phyloP scores from a whole-genome alignment of 2,329 filamentous ascomycete species.

The Ophiocordyceps camponoti-rufipedis region DNA sequence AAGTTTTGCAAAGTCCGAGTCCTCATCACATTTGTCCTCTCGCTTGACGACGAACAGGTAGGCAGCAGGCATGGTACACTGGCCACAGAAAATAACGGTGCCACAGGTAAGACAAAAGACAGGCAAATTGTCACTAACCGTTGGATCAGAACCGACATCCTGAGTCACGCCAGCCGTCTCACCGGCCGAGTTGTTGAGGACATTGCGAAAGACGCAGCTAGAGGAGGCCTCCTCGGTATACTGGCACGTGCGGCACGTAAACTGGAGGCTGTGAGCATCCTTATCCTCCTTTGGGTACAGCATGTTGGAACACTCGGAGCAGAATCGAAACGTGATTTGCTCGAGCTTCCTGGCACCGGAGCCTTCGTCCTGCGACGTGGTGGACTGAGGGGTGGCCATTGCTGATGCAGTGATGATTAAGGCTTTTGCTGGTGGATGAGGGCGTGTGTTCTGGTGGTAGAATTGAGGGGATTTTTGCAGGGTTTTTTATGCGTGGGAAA shows the following conservation, averaged over 20 bases:
- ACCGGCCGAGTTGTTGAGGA: constrained; percentile 76
- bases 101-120: constrained; percentile 29
- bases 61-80: constrained; percentile 14
- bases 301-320: constrained; percentile 97
- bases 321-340: constrained; percentile 94
- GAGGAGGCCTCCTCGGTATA: constrained; percentile 76
- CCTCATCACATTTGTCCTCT: constrained; percentile 5
- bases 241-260: constrained; percentile 88
- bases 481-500: background rate
- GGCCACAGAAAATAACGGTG: constrained; percentile 21
- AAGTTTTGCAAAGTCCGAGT: constrained; percentile 13
- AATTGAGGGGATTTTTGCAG: background rate
- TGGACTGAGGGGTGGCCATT: constrained; percentile 42
- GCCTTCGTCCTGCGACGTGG: constrained; percentile 21
- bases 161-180: constrained; percentile 95
- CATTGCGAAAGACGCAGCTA: constrained; percentile 88
- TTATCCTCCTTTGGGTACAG: constrained; percentile 93
- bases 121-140: constrained; percentile 55
- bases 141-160: constrained; percentile 93
- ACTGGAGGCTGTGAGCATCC: constrained; percentile 68
- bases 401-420: background rate
- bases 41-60: constrained; percentile 6
- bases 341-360: constrained; percentile 36
- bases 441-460: background rate
- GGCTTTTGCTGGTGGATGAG: background rate